A percentile compares a stretch with the other conserved stretches of the same genome.
Evolutionary conservation across 805 yeast genomes (phyloP).

Genomic region (Candida coleopterorum): DNA sequence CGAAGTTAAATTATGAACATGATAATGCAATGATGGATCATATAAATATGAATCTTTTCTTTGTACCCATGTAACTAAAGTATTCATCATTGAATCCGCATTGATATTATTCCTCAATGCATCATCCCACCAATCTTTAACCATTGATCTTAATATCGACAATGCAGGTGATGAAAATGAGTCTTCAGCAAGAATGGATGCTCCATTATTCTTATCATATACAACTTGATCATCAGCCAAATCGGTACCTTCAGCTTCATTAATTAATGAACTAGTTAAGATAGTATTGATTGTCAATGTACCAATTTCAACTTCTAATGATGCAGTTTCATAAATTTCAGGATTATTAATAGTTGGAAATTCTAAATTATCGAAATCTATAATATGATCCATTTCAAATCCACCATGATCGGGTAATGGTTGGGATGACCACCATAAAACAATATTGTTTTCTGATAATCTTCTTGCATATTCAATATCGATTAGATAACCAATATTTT

Average conservation of each 20-base stretch:
- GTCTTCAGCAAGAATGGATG: constrained; percentile 66
- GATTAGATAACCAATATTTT: constrained; percentile 70
- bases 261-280: constrained; percentile 74
- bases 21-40: constrained; percentile 77
- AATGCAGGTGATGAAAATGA: constrained; percentile 77
- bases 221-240: constrained; percentile 46
- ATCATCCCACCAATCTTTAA: constrained; percentile 91
- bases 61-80: constrained; percentile 83
- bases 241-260: constrained; percentile 85
- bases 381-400: constrained; percentile 53
- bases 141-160: constrained; percentile 62
- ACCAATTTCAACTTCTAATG: constrained; percentile 72
- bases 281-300: constrained; percentile 85
- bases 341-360: constrained; percentile 74
- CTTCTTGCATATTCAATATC: constrained; percentile 85
- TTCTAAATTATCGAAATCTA: constrained; percentile 54
- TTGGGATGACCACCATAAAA: constrained; percentile 90
- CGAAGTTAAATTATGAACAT: constrained; percentile 79
- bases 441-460: constrained; percentile 56
- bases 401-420: constrained; percentile 87
- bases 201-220: constrained; percentile 35
- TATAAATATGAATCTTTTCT: constrained; percentile 67
- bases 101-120: constrained; percentile 62
- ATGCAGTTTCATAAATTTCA: constrained; percentile 71
- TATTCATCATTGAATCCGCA: constrained; percentile 81